These are phyloP conservation scores for Apiotrichum laibachii DNA, from an alignment of 1,284 basidiomycete genomes.

Conservation along the genomic window DNA sequence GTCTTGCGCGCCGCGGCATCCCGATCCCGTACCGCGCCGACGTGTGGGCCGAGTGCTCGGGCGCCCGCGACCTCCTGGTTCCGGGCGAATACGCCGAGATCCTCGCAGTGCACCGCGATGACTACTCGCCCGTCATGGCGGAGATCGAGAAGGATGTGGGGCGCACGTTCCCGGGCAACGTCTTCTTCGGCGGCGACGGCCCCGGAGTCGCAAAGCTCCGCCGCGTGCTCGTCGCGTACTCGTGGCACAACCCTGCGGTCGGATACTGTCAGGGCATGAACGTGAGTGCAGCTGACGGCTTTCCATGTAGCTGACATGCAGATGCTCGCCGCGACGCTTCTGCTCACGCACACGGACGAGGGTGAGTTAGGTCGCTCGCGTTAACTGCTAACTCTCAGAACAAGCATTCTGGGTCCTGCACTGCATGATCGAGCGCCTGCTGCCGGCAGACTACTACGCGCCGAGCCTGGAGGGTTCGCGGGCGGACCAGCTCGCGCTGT, in stretches of 20 bases:
- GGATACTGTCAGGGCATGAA: conserved; percentile 91
- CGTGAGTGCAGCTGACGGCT: conserved; percentile 51
- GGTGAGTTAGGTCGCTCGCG: conserved; percentile 18
- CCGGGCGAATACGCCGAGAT: conserved; percentile 89
- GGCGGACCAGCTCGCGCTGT: conserved; percentile 86
- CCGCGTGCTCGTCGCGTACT: conserved; percentile 84
- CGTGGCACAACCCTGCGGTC: conserved; percentile 77
- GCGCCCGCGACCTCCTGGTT: conserved; percentile 84
- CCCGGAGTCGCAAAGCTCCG: conserved; percentile 83
- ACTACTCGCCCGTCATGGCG: conserved; percentile 59
- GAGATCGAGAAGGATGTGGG: conserved; percentile 95
- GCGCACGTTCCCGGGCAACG: conserved; percentile 72
- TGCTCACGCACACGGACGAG: conserved; percentile 74
- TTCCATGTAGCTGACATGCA: conserved; percentile 8
- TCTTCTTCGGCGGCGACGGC: conserved; percentile 7
- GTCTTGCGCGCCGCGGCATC: conserved; percentile 77
- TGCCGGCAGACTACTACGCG: conserved; percentile 80
- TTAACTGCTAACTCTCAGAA: conserved; percentile 58
- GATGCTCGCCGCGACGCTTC: conserved; percentile 79
- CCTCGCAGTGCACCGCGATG: conserved; percentile 60
- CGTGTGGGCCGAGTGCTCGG: conserved; percentile 75
- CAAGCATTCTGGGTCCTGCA: conserved; percentile 95
- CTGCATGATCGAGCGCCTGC: conserved; percentile 79
- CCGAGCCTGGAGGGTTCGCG: conserved; percentile 80
- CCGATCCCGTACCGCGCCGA: conserved; percentile 84